These are phyloP conservation scores for Pseudocercospora vitis DNA, from an alignment of 2,329 filamentous ascomycete genomes.

Conservation along the genomic window DNA sequence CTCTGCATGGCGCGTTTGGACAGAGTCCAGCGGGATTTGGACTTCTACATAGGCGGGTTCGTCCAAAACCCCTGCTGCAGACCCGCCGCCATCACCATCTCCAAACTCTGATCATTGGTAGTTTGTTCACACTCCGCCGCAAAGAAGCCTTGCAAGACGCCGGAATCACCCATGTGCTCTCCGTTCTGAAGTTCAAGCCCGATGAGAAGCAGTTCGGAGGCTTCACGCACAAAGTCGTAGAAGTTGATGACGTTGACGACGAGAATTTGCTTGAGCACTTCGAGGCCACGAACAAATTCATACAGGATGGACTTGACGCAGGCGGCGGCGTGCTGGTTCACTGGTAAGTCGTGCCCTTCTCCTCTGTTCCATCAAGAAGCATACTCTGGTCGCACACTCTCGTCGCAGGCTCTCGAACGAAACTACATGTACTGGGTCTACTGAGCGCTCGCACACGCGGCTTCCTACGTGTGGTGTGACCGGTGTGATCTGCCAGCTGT, in stretches of 20 bases:
- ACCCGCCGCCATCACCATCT: slow-evolving; percentile 18
- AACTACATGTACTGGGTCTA: too few relatives aligned
- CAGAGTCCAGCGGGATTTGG: slow-evolving; percentile 66
- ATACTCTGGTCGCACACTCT: neutral
- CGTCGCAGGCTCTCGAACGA: too few relatives aligned
- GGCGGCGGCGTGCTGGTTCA: slow-evolving; percentile 66
- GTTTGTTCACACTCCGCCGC: slow-evolving; percentile 75
- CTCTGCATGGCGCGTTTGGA: slow-evolving; percentile 60
- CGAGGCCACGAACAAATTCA: slow-evolving; percentile 75
- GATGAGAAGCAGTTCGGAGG: slow-evolving; percentile 58
- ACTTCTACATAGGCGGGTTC: slow-evolving; percentile 79
- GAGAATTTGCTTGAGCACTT: slow-evolving; percentile 83
- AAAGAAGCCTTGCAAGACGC: slow-evolving; percentile 67
- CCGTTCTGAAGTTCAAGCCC: slow-evolving; percentile 66
- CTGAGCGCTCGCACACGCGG: too few relatives aligned
- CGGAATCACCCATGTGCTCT: slow-evolving; percentile 88
- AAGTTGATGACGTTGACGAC: slow-evolving; percentile 88
- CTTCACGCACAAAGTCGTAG: slow-evolving; percentile 69
- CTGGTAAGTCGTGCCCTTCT: slow-evolving; percentile 56
- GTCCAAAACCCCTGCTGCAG: slow-evolving; percentile 33
- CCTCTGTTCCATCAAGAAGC: neutral
- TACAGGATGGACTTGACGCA: slow-evolving; percentile 68
- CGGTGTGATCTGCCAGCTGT: neutral
- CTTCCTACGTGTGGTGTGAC: neutral
- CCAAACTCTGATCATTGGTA: slow-evolving; percentile 43